Evolutionary conservation across 2,329 filamentous ascomycete genomes (phyloP).

Genomic region (Fusarium illudens): DNA sequence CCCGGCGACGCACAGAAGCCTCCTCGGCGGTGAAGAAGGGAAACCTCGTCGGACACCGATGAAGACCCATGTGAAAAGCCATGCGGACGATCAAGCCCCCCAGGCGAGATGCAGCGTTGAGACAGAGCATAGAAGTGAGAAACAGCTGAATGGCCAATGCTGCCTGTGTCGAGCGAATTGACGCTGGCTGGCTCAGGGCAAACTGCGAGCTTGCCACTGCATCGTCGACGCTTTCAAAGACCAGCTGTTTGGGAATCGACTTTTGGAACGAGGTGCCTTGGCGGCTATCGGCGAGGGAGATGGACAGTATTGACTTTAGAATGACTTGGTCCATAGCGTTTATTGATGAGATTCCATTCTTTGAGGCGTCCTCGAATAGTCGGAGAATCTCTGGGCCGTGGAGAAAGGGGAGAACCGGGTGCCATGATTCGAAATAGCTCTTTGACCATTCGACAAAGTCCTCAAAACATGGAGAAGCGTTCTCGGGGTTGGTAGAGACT

Average conservation of each 20-base stretch:
- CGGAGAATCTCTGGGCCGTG: constrained; percentile 61
- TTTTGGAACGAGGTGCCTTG: constrained; percentile 46
- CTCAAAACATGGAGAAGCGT: constrained; percentile 50
- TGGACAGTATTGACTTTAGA: constrained; percentile 60
- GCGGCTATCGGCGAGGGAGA: constrained; percentile 61
- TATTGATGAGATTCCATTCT: constrained; percentile 42
- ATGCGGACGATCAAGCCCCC: constrained; percentile 64
- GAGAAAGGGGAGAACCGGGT: constrained; percentile 64
- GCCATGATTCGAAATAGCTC: constrained; percentile 66
- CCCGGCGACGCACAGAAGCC: constrained; percentile 56
- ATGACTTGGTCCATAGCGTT: constrained; percentile 52
- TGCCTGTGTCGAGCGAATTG: constrained; percentile 58
- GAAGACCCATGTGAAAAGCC: constrained; percentile 65
- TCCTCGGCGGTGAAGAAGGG: constrained; percentile 58
- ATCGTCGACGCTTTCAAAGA: constrained; percentile 59
- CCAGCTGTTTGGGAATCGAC: constrained; percentile 52
- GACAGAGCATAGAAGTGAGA: constrained; percentile 62
- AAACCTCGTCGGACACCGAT: constrained; percentile 64
- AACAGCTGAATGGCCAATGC: constrained; percentile 63
- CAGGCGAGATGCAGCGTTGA: constrained; percentile 65
- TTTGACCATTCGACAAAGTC: constrained; percentile 59
- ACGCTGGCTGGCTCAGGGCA: constrained; percentile 56
- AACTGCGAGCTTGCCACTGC: constrained; percentile 59
- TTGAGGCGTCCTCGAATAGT: constrained; percentile 55
- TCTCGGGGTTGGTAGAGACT: constrained; percentile 16